phyloP scores from a whole-genome alignment of 2,329 filamentous ascomycete genomes.

The Tolypocladium guangdongense region DNA sequence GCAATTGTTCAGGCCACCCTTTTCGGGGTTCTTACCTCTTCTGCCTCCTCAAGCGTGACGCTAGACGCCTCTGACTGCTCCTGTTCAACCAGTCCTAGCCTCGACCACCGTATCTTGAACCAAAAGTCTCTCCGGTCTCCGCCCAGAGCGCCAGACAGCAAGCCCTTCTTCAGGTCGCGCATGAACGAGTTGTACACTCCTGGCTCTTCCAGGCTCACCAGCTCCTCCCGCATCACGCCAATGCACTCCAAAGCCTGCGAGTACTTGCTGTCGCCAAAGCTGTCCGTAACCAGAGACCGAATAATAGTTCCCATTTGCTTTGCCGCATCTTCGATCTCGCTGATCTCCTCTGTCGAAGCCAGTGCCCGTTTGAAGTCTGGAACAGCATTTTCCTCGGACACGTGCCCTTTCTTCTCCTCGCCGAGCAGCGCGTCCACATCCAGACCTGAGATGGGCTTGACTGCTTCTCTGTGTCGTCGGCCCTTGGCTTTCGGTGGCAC shows the following conservation, averaged over 20 bases:
- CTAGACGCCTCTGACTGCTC: constrained; percentile 51
- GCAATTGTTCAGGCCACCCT: constrained; percentile 4
- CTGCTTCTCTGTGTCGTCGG: constrained; percentile 55
- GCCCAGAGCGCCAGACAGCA: constrained; percentile 59
- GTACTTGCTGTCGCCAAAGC: constrained; percentile 67
- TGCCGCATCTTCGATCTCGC: constrained; percentile 53
- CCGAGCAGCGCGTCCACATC: constrained; percentile 76
- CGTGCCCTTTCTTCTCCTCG: constrained; percentile 31
- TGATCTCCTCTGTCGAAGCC: constrained; percentile 44
- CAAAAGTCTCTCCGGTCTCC: constrained; percentile 77
- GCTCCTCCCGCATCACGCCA: constrained; percentile 65
- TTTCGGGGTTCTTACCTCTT: constrained; percentile 32
- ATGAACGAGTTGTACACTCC: constrained; percentile 67
- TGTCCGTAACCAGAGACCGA: constrained; percentile 55
- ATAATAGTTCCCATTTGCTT: constrained; percentile 68
- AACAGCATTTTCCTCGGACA: constrained; percentile 62
- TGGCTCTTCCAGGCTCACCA: constrained; percentile 66
- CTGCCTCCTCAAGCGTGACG: constrained; percentile 61
- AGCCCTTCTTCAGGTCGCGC: constrained; percentile 56
- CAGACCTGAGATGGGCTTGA: constrained; percentile 81
- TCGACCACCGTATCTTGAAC: constrained; percentile 57
- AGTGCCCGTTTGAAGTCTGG: constrained; percentile 84
- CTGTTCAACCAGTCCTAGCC: constrained; percentile 62
- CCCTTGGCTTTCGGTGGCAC: constrained; percentile 73
- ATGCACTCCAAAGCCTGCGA: constrained; percentile 64